phyloP scores from a whole-genome alignment of 441 rosid species.

The Flueggea neowawraea region DNA sequence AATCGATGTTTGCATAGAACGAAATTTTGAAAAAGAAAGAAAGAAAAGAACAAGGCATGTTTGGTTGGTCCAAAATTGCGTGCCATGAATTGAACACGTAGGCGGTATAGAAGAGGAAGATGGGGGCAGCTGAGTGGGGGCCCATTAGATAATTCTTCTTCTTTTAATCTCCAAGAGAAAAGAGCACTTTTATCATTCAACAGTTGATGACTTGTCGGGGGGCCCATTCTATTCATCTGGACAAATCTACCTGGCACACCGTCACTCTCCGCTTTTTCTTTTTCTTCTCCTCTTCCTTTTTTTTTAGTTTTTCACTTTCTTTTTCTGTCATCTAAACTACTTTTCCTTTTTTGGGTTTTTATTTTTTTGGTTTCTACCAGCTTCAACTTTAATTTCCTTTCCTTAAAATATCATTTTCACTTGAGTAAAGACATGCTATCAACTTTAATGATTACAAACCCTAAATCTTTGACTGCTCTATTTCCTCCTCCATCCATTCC shows the following conservation, averaged over 20 bases:
- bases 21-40: too few relatives aligned
- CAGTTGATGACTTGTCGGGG: slow-evolving; percentile 21
- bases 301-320: neutral
- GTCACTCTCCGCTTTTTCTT: slow-evolving; percentile 16
- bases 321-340: slow-evolving; percentile 25
- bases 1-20: too few relatives aligned
- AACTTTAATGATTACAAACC: slow-evolving; percentile 31
- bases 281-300: neutral
- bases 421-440: slow-evolving; percentile 25
- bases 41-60: too few relatives aligned
- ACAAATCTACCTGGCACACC: slow-evolving; percentile 35
- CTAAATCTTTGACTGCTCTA: slow-evolving; percentile 34
- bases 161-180: slow-evolving; percentile 18
- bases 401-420: slow-evolving; percentile 47
- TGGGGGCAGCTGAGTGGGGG: neutral
- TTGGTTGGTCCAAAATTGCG: too few relatives aligned
- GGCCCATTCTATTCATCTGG: slow-evolving; percentile 15
- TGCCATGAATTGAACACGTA: too few relatives aligned
- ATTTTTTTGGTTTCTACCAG: neutral
- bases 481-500: slow-evolving; percentile 1
- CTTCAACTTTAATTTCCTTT: slow-evolving; percentile 22
- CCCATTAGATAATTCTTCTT: neutral
- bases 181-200: slow-evolving; percentile 40
- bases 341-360: slow-evolving; percentile 28
- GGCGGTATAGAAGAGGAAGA: too few relatives aligned